phyloP scores from a whole-genome alignment of 2,329 filamentous ascomycete genomes.

The Penicillium sp. region DNA sequence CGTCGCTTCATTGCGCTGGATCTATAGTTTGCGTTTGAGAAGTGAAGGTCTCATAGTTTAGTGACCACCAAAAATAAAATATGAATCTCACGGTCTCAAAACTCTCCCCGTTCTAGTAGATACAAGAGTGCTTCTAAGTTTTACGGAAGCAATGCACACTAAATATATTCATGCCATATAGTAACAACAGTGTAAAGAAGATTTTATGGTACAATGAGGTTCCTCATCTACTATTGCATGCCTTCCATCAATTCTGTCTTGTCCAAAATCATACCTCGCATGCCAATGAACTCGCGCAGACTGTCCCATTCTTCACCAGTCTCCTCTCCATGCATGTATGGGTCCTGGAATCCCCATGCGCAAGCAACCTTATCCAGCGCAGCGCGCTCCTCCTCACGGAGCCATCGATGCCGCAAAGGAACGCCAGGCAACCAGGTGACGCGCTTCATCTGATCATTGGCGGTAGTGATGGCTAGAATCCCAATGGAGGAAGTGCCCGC shows the following conservation, averaged over 20 bases:
- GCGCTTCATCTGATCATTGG: constrained; percentile 92
- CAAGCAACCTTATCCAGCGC: constrained; percentile 83
- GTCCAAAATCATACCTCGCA: constrained; percentile 88
- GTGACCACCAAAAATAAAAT: constrained; percentile 36
- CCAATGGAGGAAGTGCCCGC: constrained; percentile 80
- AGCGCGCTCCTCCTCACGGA: constrained; percentile 85
- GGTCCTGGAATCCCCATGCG: constrained; percentile 89
- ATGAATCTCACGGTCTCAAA: constrained; percentile 39
- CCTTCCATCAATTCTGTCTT: constrained; percentile 88
- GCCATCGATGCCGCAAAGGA: constrained; percentile 78
- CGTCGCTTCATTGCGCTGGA: constrained; percentile 35
- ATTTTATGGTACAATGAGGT: constrained; percentile 16
- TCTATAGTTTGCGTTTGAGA: constrained; percentile 26
- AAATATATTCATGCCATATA: neutral
- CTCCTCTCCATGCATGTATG: constrained; percentile 81
- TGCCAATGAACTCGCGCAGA: constrained; percentile 78
- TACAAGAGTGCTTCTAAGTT: neutral
- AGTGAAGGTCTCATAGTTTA: constrained; percentile 38
- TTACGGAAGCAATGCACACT: neutral
- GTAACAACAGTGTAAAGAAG: constrained; percentile 9
- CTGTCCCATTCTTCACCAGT: constrained; percentile 87
- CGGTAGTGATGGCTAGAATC: constrained; percentile 78
- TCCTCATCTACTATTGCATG: constrained; percentile 69
- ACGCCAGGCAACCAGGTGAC: constrained; percentile 88
- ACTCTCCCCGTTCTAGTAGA: constrained; percentile 9